Evolutionary conservation across 1,284 basidiomycete species (phyloP), one percentile per base, ranked within the genome.

Genomic region (Malassezia dermatis): DNA sequence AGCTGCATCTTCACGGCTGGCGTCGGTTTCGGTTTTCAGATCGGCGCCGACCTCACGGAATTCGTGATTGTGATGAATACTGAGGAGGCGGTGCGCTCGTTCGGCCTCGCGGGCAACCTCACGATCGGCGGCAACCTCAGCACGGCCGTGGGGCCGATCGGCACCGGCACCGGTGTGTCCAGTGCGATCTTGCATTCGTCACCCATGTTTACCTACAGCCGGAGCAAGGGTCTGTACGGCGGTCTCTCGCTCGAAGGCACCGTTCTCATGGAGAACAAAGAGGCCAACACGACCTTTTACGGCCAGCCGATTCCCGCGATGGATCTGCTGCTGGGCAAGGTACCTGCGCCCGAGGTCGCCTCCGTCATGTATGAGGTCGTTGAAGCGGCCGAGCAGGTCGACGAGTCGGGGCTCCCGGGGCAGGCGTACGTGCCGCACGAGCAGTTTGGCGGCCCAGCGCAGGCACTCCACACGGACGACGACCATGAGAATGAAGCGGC

Each of bases 121-220:
- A 96, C 93, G 4, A 86, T 99, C 52, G 93, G 94, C 3, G 80
- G 80, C 60, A 63, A 68, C 51, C 66, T 77, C 12, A 60, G 54
- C 15, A 66, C 69, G 7, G 62, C 69, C 0, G 67, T 65, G 3
- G 70, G 71, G 0, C 93, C 93, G 0, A 87, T 96, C 61, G 94
- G 93, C 0, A 95, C 91, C 0, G 94, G 94, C 10, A 93, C 87
- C 0, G 86, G 87, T 54, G 83, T 95, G 8, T 85, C 91, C 66
- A 83, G 89, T 0, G 84, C 84, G 8, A 78, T 98, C 43, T 85
- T 88, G 17, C 88, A 93, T 75, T 90, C 93, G 0, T 85, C 93
- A 11, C 91, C 91, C 0, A 90, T 96, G 85, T 98, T 95, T 78
- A 89, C 88, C 62, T 96, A 96, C 77, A 90, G 86, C 19, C 87